phyloP scores from a whole-genome alignment of 768 basidiomycete genomes.

The Gymnopilus junonius region DNA sequence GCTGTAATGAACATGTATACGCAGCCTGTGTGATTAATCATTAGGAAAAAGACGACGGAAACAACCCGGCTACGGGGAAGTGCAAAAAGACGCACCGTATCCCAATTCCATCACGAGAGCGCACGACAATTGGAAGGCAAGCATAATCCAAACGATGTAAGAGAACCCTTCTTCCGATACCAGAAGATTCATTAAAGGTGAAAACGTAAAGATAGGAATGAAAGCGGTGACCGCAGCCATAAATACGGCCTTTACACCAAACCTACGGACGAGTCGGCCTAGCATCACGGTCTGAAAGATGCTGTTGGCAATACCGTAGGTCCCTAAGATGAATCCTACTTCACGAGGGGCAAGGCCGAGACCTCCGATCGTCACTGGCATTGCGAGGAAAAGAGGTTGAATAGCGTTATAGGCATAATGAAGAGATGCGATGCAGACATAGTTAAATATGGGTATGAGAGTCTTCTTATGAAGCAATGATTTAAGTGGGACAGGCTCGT shows the following conservation, averaged over 20 bases:
- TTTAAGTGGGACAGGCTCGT: constrained; percentile 46
- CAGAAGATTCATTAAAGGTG: constrained; percentile 54
- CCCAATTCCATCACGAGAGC: constrained; percentile 35
- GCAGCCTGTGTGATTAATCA: constrained; percentile 23
- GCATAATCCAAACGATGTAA: constrained; percentile 31
- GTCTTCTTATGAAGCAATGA: constrained; percentile 50
- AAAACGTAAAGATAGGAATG: constrained; percentile 48
- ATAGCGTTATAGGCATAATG: constrained; percentile 36
- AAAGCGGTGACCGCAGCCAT: constrained; percentile 43
- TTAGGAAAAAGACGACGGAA: not conserved
- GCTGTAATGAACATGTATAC: constrained; percentile 55
- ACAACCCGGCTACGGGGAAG: not conserved
- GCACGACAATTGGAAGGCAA: constrained; percentile 30
- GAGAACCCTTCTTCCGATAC: constrained; percentile 34
- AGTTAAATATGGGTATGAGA: constrained; percentile 58
- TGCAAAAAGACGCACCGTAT: constrained; percentile 31
- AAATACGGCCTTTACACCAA: constrained; percentile 60
- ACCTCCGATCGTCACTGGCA: constrained; percentile 59
- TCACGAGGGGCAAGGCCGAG: constrained; percentile 55
- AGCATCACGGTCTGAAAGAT: constrained; percentile 60
- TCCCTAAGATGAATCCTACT: constrained; percentile 59
- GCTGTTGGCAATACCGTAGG: constrained; percentile 56
- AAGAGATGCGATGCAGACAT: constrained; percentile 52
- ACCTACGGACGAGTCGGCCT: constrained; percentile 51
- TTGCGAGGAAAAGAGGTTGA: constrained; percentile 60